Conservation (phyloP, 164 flowering plant species). For the Aristolochia contorta region DNA sequence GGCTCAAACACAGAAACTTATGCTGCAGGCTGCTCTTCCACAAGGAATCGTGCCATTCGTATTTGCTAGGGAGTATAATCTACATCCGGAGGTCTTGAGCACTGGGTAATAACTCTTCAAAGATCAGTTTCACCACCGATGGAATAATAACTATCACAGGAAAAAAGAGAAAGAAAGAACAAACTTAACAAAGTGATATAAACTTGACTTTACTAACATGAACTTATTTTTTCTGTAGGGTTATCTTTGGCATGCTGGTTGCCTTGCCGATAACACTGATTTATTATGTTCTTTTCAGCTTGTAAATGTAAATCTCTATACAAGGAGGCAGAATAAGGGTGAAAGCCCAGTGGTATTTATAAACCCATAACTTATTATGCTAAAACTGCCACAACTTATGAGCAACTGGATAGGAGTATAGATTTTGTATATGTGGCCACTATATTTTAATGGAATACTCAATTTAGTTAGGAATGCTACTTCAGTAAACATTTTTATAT, state of each 20-base stretch:
- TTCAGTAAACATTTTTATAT: too few relatives aligned
- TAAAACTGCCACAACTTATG: too few relatives aligned
- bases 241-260: constrained; percentile 12
- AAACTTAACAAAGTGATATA: neutral
- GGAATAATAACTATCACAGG: neutral
- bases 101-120: constrained; percentile 5
- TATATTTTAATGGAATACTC: too few relatives aligned
- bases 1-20: too few relatives aligned
- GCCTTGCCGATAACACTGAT: constrained; percentile 10
- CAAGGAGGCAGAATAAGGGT: too few relatives aligned
- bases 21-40: constrained; percentile 15
- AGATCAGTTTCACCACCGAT: neutral
- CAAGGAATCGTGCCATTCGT: constrained; percentile 18
- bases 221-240: constrained; percentile 1
- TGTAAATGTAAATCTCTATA: neutral
- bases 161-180: neutral
- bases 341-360: too few relatives aligned
- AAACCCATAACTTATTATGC: too few relatives aligned
- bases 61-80: constrained; percentile 10
- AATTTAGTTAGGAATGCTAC: too few relatives aligned
- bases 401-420: too few relatives aligned
- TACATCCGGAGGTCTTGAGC: constrained; percentile 11
- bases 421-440: too few relatives aligned
- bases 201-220: neutral
- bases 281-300: constrained; percentile 8